These are phyloP conservation scores for Syzygium jambos DNA, from an alignment of 345 rosid species.

Conservation along the genomic window DNA sequence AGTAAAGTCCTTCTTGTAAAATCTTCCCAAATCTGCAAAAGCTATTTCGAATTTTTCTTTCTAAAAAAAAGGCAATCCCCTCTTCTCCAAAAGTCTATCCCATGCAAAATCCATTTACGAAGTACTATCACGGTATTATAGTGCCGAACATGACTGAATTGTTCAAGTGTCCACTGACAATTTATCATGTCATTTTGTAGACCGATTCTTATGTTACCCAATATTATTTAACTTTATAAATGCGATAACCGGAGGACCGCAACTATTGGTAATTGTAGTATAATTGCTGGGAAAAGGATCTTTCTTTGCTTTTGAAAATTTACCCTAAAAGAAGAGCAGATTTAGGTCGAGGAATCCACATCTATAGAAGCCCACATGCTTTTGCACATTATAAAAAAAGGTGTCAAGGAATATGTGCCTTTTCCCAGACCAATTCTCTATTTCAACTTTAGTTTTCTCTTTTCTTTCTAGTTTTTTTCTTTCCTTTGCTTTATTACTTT, in stretches of 20 bases:
- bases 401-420: conserved; percentile 28
- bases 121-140: neutral
- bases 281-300: neutral
- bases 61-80: neutral
- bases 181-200: neutral
- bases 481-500: neutral
- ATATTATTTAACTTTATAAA: neutral
- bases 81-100: neutral
- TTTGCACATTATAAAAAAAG: conserved; percentile 23
- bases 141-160: neutral
- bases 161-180: neutral
- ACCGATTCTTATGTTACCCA: neutral
- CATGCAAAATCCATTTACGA: neutral
- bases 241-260: neutral
- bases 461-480: neutral
- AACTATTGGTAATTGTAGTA: neutral
- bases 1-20: neutral
- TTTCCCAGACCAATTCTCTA: neutral
- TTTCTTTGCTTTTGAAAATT: neutral
- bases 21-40: neutral
- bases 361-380: conserved; percentile 40
- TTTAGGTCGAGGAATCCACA: conserved; percentile 21
- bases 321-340: neutral
- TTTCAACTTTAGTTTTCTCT: neutral
- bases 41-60: neutral